Evolutionary conservation across 192 early-diverging fungal species (phyloP).

Genomic region (Coemansia aciculifera): DNA sequence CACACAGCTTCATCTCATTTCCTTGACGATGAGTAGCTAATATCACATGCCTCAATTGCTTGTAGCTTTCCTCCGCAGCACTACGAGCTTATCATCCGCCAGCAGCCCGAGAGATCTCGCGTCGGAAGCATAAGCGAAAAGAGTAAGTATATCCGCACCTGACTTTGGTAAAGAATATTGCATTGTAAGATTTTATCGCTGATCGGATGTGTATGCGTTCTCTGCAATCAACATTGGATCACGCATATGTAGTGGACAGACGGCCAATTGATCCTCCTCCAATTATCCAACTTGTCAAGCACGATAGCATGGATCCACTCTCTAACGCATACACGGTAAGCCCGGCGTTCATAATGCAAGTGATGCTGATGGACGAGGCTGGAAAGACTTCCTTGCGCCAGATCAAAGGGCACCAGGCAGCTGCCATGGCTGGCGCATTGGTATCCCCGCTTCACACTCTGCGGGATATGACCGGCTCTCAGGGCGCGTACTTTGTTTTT

Average conservation of each 20-base stretch:
- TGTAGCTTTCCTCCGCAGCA: conserved; percentile 13
- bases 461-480: conserved; percentile 76
- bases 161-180: background rate
- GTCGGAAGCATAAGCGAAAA: conserved; percentile 92
- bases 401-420: conserved; percentile 80
- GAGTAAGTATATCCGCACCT: conserved; percentile 54
- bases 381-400: conserved; percentile 73
- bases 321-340: conserved; percentile 50
- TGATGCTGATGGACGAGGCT: conserved; percentile 74
- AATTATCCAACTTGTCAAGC: conserved; percentile 50
- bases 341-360: conserved; percentile 94
- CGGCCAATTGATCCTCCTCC: conserved; percentile 57
- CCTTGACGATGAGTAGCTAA: background rate
- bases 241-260: conserved; percentile 41
- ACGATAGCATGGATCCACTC: conserved; percentile 35
- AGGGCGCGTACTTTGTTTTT: conserved; percentile 95
- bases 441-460: conserved; percentile 89
- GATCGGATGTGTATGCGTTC: background rate
- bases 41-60: background rate
- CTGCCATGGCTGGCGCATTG: conserved; percentile 78
- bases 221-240: background rate
- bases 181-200: background rate
- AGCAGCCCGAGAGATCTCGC: conserved; percentile 87
- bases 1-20: background rate
- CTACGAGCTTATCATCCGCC: conserved; percentile 67